Conservation (phyloP, 805 yeast species). For the Myxozyma kluyveri region DNA sequence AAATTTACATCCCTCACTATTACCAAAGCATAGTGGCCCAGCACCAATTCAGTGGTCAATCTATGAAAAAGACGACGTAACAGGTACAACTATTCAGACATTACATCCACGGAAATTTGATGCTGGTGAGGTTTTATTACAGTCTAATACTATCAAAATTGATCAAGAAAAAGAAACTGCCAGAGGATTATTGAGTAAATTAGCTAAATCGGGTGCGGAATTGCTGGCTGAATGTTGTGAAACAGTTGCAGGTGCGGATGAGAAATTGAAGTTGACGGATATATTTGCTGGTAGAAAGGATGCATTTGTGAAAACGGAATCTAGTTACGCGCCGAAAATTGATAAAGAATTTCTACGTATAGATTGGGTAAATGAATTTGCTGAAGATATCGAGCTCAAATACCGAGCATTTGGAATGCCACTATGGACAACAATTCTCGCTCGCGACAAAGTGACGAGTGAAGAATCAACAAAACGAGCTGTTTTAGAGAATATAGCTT, state of each 20-base stretch:
- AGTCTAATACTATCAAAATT: conserved; percentile 49
- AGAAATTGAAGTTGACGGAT: neutral
- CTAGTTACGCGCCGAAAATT: conserved; percentile 21
- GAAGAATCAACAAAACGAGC: conserved; percentile 1
- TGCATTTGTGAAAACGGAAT: neutral
- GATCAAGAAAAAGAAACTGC: conserved; percentile 44
- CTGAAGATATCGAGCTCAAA: conserved; percentile 14
- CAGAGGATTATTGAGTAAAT: conserved; percentile 45
- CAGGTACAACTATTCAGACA: conserved; percentile 90
- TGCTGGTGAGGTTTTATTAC: conserved; percentile 65
- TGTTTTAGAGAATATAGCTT: conserved; percentile 4
- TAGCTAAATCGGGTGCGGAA: conserved; percentile 63
- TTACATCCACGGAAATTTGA: conserved; percentile 87
- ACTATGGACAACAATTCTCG: conserved; percentile 18
- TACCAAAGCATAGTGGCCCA: conserved; percentile 82
- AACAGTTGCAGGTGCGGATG: conserved; percentile 23
- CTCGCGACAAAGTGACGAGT: neutral
- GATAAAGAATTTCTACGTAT: conserved; percentile 9
- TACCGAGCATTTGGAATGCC: conserved; percentile 26
- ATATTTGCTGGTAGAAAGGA: neutral
- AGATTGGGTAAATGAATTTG: conserved; percentile 9
- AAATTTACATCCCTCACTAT: conserved; percentile 87
- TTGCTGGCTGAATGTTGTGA: conserved; percentile 50
- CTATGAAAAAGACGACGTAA: conserved; percentile 54
- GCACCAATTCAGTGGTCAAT: conserved; percentile 84